These are phyloP conservation scores for Dendrocalamus sinicus DNA, from an alignment of 176 grass and related monocot genomes.

Conservation along the genomic window DNA sequence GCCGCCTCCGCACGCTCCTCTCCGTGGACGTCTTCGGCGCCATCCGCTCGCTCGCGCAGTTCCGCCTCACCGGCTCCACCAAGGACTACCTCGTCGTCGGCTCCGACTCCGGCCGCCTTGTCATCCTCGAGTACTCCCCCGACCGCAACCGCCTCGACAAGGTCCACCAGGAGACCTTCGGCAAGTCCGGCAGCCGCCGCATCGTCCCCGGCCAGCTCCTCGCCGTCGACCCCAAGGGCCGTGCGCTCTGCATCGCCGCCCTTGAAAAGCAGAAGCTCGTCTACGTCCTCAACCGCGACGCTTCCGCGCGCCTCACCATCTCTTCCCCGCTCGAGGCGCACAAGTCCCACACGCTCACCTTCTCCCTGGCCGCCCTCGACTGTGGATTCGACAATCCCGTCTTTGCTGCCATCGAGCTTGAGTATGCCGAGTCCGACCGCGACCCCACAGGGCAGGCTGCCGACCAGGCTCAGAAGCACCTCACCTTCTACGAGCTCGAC, in stretches of 20 bases:
- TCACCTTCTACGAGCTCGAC: constrained; percentile 99
- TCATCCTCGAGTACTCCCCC: constrained; percentile 93
- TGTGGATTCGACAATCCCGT: constrained; percentile 94
- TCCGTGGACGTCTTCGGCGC: constrained; percentile 93
- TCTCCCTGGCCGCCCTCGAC: constrained; percentile 75
- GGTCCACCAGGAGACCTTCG: constrained; percentile 97
- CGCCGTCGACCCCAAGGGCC: constrained; percentile 92
- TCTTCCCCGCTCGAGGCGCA: constrained; percentile 95
- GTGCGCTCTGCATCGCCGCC: constrained; percentile 84
- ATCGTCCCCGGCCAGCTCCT: constrained; percentile 93
- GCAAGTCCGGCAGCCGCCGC: constrained; percentile 92
- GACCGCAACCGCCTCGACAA: constrained; percentile 86
- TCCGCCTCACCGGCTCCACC: constrained; percentile 91
- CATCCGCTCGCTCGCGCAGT: constrained; percentile 93
- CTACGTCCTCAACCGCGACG: constrained; percentile 89
- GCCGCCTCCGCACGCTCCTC: constrained; percentile 78
- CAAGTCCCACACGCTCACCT: constrained; percentile 90
- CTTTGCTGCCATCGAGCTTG: constrained; percentile 90
- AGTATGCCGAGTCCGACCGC: constrained; percentile 85
- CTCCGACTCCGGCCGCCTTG: constrained; percentile 88
- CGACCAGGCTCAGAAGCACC: constrained; percentile 85
- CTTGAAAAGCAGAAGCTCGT: constrained; percentile 98
- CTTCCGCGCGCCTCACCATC: constrained; percentile 81
- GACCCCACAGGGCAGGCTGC: constrained; percentile 84
- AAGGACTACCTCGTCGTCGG: constrained; percentile 95